These are phyloP conservation scores for Blastomyces silverae DNA, from an alignment of 2,329 filamentous ascomycete genomes.

Conservation along the genomic window DNA sequence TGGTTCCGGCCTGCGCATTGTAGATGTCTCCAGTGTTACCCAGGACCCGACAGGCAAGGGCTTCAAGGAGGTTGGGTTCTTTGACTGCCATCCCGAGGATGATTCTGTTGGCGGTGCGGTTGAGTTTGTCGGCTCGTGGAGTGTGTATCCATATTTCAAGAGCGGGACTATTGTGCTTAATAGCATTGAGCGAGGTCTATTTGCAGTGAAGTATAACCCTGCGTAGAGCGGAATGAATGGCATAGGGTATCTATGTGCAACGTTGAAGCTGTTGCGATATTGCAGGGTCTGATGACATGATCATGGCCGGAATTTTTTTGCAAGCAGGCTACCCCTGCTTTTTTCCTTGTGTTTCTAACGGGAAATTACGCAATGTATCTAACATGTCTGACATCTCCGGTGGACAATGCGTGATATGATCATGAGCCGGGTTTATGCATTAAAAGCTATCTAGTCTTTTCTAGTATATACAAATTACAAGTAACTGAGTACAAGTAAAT, in stretches of 20 bases:
- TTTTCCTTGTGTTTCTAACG: neutral
- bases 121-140: slow-evolving; percentile 45
- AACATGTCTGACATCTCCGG: neutral
- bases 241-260: neutral
- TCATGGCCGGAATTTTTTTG: neutral
- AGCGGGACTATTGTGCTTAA: slow-evolving; percentile 48
- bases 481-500: too few relatives aligned
- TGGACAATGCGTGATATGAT: neutral
- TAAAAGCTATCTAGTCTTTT: neutral
- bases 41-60: slow-evolving; percentile 41
- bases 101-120: slow-evolving; percentile 40
- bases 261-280: neutral
- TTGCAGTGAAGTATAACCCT: slow-evolving; percentile 39
- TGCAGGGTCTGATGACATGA: neutral
- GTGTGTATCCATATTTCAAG: slow-evolving; percentile 45
- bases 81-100: slow-evolving; percentile 49
- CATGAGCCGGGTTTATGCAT: neutral
- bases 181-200: slow-evolving; percentile 48
- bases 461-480: too few relatives aligned
- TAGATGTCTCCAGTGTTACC: slow-evolving; percentile 26
- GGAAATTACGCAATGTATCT: neutral
- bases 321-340: neutral
- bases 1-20: slow-evolving; percentile 42
- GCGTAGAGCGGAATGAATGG: neutral
- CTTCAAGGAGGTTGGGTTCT: slow-evolving; percentile 46